A percentile compares a stretch with the other conserved stretches of the same genome.
These are phyloP conservation scores for Teratosphaeria nubilosa DNA, from an alignment of 2,329 filamentous ascomycete species.

Conservation along the genomic window DNA sequence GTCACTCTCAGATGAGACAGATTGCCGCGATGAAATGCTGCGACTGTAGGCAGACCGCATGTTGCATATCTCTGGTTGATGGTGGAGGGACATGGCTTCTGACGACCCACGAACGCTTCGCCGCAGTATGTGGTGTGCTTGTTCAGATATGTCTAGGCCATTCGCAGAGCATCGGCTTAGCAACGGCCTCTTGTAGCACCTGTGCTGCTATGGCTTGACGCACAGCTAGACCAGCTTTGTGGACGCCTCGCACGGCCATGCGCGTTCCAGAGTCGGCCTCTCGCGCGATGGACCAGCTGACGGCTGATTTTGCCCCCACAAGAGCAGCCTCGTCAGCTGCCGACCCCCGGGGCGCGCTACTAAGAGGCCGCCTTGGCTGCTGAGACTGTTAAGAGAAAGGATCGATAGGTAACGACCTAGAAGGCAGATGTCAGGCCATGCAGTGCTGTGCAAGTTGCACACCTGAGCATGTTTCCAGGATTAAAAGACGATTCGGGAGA, in stretches of 20 bases:
- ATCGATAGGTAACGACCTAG: not conserved
- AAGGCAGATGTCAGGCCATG: not conserved
- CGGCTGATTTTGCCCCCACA: not conserved
- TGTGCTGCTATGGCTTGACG: not conserved
- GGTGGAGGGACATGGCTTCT: conserved; percentile 16
- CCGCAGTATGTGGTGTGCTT: not conserved
- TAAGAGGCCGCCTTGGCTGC: not conserved
- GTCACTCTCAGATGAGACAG: conserved; percentile 11
- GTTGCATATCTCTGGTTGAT: conserved; percentile 19
- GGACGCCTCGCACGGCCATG: not conserved
- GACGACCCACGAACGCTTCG: not conserved
- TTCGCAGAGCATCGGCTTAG: not conserved
- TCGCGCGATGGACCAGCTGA: not conserved
- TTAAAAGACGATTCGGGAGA: not conserved
- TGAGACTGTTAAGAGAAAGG: not conserved
- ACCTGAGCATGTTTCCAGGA: not conserved
- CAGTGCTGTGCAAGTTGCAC: not conserved
- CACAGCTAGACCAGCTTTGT: not conserved
- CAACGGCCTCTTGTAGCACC: not conserved
- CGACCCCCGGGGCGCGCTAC: not conserved
- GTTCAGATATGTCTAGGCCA: not conserved
- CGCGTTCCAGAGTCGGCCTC: not conserved
- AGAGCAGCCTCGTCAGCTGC: not conserved
- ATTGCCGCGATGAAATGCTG: conserved; percentile 13
- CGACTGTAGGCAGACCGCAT: conserved; percentile 21